Base-by-base conservation (phyloP, 192 early-diverging fungal species). In the Backusella liffmaniae region DNA sequence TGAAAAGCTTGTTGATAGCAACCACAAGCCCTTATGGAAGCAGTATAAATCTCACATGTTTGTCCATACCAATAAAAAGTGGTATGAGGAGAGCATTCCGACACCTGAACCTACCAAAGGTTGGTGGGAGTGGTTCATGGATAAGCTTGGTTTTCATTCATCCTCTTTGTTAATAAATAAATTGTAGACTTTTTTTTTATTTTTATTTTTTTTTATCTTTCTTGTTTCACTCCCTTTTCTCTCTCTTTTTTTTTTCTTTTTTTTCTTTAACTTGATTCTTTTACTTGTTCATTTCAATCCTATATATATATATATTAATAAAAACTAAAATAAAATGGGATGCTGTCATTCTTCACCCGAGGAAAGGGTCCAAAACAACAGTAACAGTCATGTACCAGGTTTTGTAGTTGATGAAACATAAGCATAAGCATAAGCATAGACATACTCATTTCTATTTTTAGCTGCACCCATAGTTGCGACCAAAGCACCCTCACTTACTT, bases 41-140 rank as follows among this genome's bases (percentile, higher is more conserved):
- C n/a, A 21, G 0, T 83, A 83, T 13, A 23, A 77, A 26, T 35
- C 69, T 0, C 62, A 79, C 8, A 77, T 83, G 74, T 67, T 79
- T 70, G 77, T 79, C 2, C 82, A 35, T 36, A 16, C 34, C 16
- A 35, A 39, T 9, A 39, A 23, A 23, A 23, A 39, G 35, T 35
- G 36, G 29, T 39, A 39, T 41, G 37, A 39, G 9, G 35, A 39
- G 16, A 69, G 36, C 21, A 35, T 39, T 21, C 37, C 21, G 18
- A 8, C 8, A 5, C 34, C 67, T 23, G n/a, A 13, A 4, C 36
- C 32, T 12, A 23, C 16, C 36, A 69, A 69, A 26, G 23, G 66
- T 67, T 30, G 66, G 66, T 67, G 34, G 34, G 18, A 67, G 32
- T 35, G 66, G 56, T 10, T 62, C 23, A 29, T 62, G 26, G 56